Conservation (phyloP, 345 rosid species). For the Boechera divaricarpa region DNA sequence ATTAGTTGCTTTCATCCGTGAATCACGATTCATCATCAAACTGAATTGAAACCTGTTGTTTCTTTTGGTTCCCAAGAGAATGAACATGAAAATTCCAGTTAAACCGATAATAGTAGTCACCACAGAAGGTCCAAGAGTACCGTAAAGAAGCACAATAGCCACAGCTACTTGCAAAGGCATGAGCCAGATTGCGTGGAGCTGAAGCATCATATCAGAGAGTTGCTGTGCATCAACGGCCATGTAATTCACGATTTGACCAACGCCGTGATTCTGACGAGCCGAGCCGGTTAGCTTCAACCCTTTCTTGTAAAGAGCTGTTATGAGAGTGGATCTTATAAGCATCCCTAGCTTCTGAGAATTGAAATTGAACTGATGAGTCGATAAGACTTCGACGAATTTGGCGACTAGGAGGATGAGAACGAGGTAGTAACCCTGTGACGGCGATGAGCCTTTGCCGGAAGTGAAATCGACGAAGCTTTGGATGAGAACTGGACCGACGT, state of each 20-base stretch:
- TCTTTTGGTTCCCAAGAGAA: constrained; percentile 60
- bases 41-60: constrained; percentile 74
- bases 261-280: constrained; percentile 92
- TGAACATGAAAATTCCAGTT: constrained; percentile 52
- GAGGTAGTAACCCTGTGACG: constrained; percentile 80
- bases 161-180: constrained; percentile 84
- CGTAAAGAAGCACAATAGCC: constrained; percentile 73
- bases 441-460: constrained; percentile 69
- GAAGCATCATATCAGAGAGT: constrained; percentile 97
- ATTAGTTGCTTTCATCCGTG: constrained; percentile 89
- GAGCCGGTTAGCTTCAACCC: constrained; percentile 79
- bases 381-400: constrained; percentile 77
- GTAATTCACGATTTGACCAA: constrained; percentile 96
- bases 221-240: constrained; percentile 99
- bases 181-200: constrained; percentile 89
- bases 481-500: constrained; percentile 86
- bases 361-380: constrained; percentile 86
- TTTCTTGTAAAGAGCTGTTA: constrained; percentile 83
- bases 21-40: constrained; percentile 82
- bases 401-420: constrained; percentile 72
- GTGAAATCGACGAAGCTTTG: constrained; percentile 83
- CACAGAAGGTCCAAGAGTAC: constrained; percentile 63
- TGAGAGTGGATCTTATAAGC: constrained; percentile 81
- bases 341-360: constrained; percentile 92
- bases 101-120: constrained; percentile 66